Conservation (phyloP, 441 rosid species). For the Theobroma grandiflorum region DNA sequence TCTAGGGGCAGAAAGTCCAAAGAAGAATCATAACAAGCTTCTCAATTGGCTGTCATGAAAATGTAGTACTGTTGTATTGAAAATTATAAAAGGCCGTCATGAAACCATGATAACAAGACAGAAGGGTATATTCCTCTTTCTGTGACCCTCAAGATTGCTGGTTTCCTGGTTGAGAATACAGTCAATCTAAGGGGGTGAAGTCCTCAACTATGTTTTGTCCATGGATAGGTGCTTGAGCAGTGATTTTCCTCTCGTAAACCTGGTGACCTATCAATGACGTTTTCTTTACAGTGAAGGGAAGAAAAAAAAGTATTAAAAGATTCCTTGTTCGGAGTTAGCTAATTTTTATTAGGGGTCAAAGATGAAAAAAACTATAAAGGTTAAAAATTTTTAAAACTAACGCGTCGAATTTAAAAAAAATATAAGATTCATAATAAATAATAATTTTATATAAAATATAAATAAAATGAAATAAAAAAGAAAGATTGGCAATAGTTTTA, state of each 20-base stretch:
- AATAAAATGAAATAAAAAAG: too few species aligned
- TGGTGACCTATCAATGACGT: not conserved
- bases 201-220: slow-evolving; percentile 18
- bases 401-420: too few species aligned
- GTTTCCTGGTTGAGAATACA: slow-evolving; percentile 3
- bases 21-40: not conserved
- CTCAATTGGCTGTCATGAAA: not conserved
- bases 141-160: not conserved
- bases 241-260: not conserved
- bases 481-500: too few species aligned
- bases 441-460: too few species aligned
- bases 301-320: not conserved
- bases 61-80: slow-evolving; percentile 6
- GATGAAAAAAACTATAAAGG: too few species aligned
- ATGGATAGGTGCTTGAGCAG: not conserved
- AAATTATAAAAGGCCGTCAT: not conserved
- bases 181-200: not conserved
- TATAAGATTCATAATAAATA: too few species aligned
- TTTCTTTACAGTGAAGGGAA: not conserved
- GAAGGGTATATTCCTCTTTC: slow-evolving; percentile 4
- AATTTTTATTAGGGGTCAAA: too few species aligned
- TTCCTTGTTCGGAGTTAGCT: too few species aligned
- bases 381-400: too few species aligned
- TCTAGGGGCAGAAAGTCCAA: not conserved
- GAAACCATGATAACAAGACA: not conserved